These are phyloP conservation scores for Wickerhamomyces alni DNA, from an alignment of 805 yeast species.

Conservation along the genomic window DNA sequence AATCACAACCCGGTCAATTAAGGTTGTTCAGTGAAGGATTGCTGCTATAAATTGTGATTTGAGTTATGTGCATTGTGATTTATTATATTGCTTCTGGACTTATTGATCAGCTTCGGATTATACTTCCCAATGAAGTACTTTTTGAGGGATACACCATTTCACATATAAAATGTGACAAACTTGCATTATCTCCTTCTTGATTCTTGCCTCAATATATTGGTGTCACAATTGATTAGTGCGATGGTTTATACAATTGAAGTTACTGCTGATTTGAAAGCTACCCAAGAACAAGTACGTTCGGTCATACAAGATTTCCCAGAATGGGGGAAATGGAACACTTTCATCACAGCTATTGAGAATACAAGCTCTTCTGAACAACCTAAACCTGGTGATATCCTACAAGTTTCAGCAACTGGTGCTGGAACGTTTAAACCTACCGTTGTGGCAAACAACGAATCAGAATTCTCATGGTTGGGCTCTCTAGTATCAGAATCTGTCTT, in stretches of 20 bases:
- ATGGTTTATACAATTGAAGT: background rate
- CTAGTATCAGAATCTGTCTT: background rate
- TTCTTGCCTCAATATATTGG: too few relatives aligned
- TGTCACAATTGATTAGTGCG: too few relatives aligned
- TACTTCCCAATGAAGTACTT: too few relatives aligned
- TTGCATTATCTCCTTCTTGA: too few relatives aligned
- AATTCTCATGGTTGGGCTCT: conserved; percentile 5
- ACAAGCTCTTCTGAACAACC: background rate
- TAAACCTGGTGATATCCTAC: background rate
- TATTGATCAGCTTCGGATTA: too few relatives aligned
- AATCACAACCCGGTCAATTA: too few relatives aligned
- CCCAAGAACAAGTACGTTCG: conserved; percentile 5
- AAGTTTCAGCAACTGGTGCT: background rate
- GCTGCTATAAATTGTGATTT: too few relatives aligned
- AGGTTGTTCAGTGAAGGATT: too few relatives aligned
- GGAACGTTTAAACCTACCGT: background rate
- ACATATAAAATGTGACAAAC: too few relatives aligned
- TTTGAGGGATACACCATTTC: too few relatives aligned
- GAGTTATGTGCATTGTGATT: too few relatives aligned
- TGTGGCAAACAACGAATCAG: background rate
- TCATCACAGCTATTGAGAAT: background rate
- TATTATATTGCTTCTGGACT: too few relatives aligned
- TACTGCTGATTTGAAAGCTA: background rate
- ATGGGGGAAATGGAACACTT: conserved; percentile 1
- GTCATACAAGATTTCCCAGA: conserved; percentile 1